Percentiles rank a stretch among this genome's conserved stretches.
Evolutionary conservation across 345 rosid species (phyloP).

Genomic region (Leavenworthia alabamica): DNA sequence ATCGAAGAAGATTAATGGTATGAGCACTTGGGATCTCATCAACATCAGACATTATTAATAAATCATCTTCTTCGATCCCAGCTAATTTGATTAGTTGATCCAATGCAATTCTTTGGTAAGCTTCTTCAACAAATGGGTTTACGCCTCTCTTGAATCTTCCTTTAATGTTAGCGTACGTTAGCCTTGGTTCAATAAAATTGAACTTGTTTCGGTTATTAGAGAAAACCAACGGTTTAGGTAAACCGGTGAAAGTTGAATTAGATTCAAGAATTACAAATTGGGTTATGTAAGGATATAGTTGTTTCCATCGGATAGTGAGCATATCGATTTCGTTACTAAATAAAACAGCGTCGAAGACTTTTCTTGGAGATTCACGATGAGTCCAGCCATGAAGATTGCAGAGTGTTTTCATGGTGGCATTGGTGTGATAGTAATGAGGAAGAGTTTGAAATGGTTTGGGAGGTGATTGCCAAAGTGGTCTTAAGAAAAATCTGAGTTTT

Average conservation of each 20-base stretch:
- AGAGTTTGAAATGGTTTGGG: conserved; percentile 32
- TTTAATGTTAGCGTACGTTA: conserved; percentile 72
- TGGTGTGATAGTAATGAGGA: conserved; percentile 75
- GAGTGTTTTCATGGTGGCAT: conserved; percentile 61
- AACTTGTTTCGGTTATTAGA: conserved; percentile 50
- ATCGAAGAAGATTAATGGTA: conserved; percentile 75
- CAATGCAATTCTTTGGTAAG: conserved; percentile 81
- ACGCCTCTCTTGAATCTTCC: conserved; percentile 81
- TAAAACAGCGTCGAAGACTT: conserved; percentile 83
- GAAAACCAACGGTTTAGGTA: conserved; percentile 59
- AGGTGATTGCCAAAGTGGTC: conserved; percentile 31
- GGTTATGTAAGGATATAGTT: conserved; percentile 68
- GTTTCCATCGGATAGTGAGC: conserved; percentile 81
- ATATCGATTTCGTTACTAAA: conserved; percentile 81
- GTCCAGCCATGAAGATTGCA: conserved; percentile 88
- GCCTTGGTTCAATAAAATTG: conserved; percentile 59
- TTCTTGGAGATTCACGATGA: conserved; percentile 70
- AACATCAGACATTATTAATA: conserved; percentile 93
- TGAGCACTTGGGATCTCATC: conserved; percentile 97
- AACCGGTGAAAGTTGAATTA: conserved; percentile 78
- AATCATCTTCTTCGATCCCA: conserved; percentile 81
- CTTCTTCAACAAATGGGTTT: conserved; percentile 90
- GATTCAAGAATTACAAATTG: conserved; percentile 88
- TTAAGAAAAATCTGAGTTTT: conserved; percentile 26
- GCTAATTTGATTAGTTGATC: conserved; percentile 82